Evolutionary conservation across 2,329 filamentous ascomycete genomes (phyloP).

Genomic region (Phyllosticta citrichinensis): DNA sequence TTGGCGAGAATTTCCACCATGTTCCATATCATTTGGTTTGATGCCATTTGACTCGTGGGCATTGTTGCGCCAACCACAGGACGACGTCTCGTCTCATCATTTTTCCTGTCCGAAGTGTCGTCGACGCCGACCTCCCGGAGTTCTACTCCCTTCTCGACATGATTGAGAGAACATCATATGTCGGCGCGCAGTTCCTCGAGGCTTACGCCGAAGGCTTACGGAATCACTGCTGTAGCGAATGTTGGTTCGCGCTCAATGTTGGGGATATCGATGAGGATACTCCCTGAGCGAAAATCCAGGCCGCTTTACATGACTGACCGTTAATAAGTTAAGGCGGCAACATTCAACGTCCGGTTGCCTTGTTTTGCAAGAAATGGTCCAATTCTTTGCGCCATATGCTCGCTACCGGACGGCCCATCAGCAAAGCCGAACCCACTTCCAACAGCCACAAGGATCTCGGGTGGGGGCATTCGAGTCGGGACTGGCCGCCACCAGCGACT

Average conservation of each 20-base stretch:
- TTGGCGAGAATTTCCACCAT: slow-evolving; percentile 18
- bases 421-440: no score
- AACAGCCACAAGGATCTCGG: no score
- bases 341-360: no score
- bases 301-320: no score
- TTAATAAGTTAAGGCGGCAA: no score
- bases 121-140: slow-evolving; percentile 10
- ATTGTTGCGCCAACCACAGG: slow-evolving; percentile 14
- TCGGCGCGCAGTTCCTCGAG: slow-evolving; percentile 17
- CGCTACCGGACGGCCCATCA: no score
- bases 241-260: slow-evolving; percentile 17
- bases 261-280: no score
- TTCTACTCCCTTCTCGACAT: slow-evolving; percentile 20
- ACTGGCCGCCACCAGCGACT: no score
- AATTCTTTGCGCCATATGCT: no score
- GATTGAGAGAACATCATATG: slow-evolving; percentile 14
- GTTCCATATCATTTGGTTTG: slow-evolving; percentile 18
- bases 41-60: slow-evolving; percentile 19
- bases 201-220: slow-evolving; percentile 19
- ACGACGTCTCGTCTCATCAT: slow-evolving; percentile 1
- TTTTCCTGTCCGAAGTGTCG: slow-evolving; percentile 16
- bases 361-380: no score
- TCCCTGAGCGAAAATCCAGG: no score
- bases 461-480: no score
- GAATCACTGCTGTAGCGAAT: slow-evolving; percentile 17